These are phyloP conservation scores for Phytophthora chlamydospora DNA, from an alignment of 352 stramenopile species.

Conservation along the genomic window DNA sequence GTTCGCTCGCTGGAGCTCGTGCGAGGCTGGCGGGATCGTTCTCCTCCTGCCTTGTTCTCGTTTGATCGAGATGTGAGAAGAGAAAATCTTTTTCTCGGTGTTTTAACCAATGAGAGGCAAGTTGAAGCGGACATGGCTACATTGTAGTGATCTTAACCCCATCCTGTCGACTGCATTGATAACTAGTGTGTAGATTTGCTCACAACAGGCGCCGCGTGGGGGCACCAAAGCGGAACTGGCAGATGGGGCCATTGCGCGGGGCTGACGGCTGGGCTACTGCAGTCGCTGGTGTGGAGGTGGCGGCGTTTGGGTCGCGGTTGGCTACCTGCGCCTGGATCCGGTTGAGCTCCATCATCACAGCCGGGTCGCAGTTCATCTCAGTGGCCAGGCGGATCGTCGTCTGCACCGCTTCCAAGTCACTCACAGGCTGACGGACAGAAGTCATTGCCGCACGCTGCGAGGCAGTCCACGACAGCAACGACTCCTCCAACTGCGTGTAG, in stretches of 20 bases:
- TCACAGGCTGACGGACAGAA: constrained; percentile 30
- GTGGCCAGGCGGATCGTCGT: constrained; percentile 64
- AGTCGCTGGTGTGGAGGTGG: constrained; percentile 12
- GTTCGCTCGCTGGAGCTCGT: constrained; percentile 8
- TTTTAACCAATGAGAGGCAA: no score
- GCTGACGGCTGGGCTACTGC: constrained; percentile 1
- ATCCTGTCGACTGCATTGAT: no score
- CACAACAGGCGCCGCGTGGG: constrained; percentile 43
- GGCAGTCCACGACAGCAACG: constrained; percentile 59
- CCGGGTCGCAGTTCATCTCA: constrained; percentile 69
- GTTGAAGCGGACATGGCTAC: no score
- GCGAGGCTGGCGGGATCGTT: background rate
- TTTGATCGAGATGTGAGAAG: constrained; percentile 25
- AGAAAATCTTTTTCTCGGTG: constrained; percentile 26
- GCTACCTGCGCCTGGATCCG: constrained; percentile 55
- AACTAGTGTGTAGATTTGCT: background rate
- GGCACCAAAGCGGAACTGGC: constrained; percentile 59
- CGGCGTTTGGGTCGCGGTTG: constrained; percentile 25
- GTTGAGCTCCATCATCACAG: constrained; percentile 61
- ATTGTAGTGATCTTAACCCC: no score
- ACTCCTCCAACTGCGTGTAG: constrained; percentile 37
- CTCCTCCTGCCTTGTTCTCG: background rate
- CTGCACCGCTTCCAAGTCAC: constrained; percentile 64
- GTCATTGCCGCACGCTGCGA: constrained; percentile 34
- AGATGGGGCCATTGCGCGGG: constrained; percentile 46